phyloP scores from a whole-genome alignment of 305 asterid species.

The Fraxinus greggii region DNA sequence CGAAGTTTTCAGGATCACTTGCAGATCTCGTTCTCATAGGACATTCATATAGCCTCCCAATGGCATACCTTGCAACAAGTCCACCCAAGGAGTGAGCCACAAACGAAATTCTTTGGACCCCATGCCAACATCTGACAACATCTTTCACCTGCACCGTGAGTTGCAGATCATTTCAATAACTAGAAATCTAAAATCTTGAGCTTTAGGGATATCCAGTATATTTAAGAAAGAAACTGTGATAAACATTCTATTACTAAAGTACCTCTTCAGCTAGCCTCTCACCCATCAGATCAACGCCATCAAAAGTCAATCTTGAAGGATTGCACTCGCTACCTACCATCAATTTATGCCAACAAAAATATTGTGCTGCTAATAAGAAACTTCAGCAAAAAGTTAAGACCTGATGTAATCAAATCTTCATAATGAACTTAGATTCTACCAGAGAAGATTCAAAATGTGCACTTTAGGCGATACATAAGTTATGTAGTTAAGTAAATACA shows the following conservation, averaged over 20 bases:
- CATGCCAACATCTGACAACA: conserved; percentile 66
- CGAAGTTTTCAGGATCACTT: conserved; percentile 23
- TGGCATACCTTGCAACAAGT: conserved; percentile 84
- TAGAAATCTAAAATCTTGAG: conserved; percentile 11
- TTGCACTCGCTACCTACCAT: conserved; percentile 67
- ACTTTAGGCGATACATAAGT: background rate
- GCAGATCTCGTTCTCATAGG: conserved; percentile 21
- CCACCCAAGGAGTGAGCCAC: conserved; percentile 96
- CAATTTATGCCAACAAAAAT: conserved; percentile 17
- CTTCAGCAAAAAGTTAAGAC: conserved; percentile 1
- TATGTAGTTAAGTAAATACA: background rate
- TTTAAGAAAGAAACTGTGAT: conserved; percentile 22
- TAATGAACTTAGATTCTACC: background rate
- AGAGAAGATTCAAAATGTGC: background rate
- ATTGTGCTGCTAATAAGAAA: background rate
- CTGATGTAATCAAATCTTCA: background rate
- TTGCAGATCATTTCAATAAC: conserved; percentile 25
- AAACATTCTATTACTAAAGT: conserved; percentile 35
- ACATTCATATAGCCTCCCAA: conserved; percentile 60
- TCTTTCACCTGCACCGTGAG: conserved; percentile 65
- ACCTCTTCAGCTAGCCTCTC: conserved; percentile 82
- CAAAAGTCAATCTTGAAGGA: conserved; percentile 71
- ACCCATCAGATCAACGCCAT: conserved; percentile 88
- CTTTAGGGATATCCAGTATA: background rate
- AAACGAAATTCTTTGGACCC: conserved; percentile 67